Percentiles rank a stretch among this genome's conserved stretches.
phyloP scores from a whole-genome alignment of 2,329 filamentous ascomycete genomes.

The Aureobasidium leucospermi region DNA sequence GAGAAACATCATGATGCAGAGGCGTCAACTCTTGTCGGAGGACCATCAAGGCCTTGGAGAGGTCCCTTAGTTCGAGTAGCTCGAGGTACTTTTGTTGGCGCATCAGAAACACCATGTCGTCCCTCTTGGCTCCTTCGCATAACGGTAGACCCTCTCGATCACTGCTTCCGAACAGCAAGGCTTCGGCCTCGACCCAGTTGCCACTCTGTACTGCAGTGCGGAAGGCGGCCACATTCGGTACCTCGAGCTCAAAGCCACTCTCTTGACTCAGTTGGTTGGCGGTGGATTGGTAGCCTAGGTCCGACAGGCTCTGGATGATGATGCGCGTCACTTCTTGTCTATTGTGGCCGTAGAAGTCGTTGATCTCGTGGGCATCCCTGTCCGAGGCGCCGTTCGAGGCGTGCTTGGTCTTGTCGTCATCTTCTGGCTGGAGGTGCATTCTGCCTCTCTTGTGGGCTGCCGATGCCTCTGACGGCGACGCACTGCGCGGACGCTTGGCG shows the following conservation, averaged over 20 bases:
- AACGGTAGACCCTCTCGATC: conserved; percentile 56
- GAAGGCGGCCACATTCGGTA: conserved; percentile 76
- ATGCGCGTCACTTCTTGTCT: conserved; percentile 89
- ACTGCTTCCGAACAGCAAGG: conserved; percentile 55
- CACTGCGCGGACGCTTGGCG: conserved; percentile 14
- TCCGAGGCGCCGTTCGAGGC: neutral
- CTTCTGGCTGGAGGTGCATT: conserved; percentile 4
- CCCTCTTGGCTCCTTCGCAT: conserved; percentile 64
- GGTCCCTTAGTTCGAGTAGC: conserved; percentile 69
- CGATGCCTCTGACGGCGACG: conserved; percentile 10
- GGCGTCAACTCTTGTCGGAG: conserved; percentile 83
- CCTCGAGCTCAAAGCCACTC: conserved; percentile 85
- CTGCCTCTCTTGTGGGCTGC: conserved; percentile 7
- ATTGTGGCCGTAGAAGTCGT: conserved; percentile 70
- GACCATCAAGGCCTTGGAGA: conserved; percentile 68
- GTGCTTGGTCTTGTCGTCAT: neutral
- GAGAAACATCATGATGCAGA: conserved; percentile 67
- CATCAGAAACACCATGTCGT: conserved; percentile 79
- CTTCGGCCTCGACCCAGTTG: conserved; percentile 78
- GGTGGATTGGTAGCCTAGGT: conserved; percentile 77
- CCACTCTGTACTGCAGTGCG: conserved; percentile 72
- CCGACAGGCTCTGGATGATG: conserved; percentile 80
- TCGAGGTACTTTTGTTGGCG: conserved; percentile 94
- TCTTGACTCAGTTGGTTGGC: conserved; percentile 68
- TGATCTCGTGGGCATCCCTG: conserved; percentile 16